Conservation (phyloP, 192 early-diverging fungal genomes). For the Coemansia sp. region DNA sequence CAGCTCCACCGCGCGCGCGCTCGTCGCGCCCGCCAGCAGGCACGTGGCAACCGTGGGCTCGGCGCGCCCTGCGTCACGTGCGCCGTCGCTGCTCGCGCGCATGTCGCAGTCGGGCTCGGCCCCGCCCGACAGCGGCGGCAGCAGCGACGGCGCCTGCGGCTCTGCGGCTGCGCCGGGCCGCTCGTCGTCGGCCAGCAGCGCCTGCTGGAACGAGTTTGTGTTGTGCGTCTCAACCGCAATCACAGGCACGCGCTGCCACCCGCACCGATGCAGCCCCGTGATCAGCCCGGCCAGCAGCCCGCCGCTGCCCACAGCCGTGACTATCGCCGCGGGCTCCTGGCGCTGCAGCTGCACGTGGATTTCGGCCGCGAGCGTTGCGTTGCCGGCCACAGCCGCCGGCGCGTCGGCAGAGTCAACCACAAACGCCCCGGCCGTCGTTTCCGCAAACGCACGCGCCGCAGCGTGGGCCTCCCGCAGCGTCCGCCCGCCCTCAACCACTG, state of each 20-base stretch:
- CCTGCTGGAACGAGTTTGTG: constrained; percentile 66
- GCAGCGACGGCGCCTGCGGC: constrained; percentile 40
- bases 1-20: constrained; percentile 19
- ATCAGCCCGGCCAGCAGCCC: constrained; percentile 68
- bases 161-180: not conserved
- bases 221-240: constrained; percentile 76
- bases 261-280: constrained; percentile 57
- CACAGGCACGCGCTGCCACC: constrained; percentile 66
- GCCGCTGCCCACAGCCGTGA: constrained; percentile 69
- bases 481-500: constrained; percentile 26
- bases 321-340: constrained; percentile 59
- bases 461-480: constrained; percentile 33
- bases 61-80: not conserved
- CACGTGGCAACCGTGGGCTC: constrained; percentile 53
- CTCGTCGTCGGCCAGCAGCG: constrained; percentile 57
- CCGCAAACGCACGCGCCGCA: constrained; percentile 30
- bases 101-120: constrained; percentile 49
- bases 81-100: not conserved
- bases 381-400: constrained; percentile 57
- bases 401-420: constrained; percentile 54
- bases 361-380: constrained; percentile 62
- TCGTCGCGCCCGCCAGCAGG: constrained; percentile 44
- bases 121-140: constrained; percentile 60
- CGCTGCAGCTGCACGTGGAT: constrained; percentile 61
- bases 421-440: constrained; percentile 31